Evolutionary conservation across 257 asterid species (phyloP).

Genomic region (Oldenlandia corymbosa): DNA sequence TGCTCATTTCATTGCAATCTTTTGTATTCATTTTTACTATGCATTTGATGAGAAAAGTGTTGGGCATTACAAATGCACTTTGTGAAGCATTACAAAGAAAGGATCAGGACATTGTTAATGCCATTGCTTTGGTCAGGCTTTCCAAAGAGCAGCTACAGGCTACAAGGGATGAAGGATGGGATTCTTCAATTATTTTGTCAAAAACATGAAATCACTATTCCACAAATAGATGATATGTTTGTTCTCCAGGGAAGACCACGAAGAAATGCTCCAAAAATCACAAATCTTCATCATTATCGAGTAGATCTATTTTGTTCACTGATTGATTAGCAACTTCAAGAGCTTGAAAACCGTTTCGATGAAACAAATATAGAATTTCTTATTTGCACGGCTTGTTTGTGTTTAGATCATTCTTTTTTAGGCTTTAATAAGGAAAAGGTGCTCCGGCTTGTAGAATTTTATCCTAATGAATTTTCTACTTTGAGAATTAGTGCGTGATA

Average conservation of each 20-base stretch:
- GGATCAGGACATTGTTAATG: constrained; percentile 2
- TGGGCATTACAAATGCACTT: neutral
- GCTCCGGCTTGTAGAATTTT: neutral
- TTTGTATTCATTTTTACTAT: neutral
- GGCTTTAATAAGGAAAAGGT: neutral
- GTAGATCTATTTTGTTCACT: neutral
- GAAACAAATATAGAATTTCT: neutral
- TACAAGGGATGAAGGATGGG: neutral
- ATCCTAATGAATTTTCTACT: neutral
- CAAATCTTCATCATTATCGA: neutral
- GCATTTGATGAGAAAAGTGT: neutral
- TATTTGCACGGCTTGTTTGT: neutral
- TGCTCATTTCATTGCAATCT: no score
- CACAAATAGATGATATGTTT: neutral
- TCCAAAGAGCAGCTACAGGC: neutral
- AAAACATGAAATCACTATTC: neutral
- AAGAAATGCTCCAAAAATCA: neutral
- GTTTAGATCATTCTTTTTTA: neutral
- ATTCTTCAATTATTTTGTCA: neutral
- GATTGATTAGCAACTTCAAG: no score
- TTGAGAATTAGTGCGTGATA: neutral
- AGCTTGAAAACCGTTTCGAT: no score
- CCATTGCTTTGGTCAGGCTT: neutral
- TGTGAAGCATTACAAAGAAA: neutral
- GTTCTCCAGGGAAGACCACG: neutral